These are phyloP conservation scores for Leucocoprinus leucothites DNA, from an alignment of 768 basidiomycete genomes.

Conservation along the genomic window DNA sequence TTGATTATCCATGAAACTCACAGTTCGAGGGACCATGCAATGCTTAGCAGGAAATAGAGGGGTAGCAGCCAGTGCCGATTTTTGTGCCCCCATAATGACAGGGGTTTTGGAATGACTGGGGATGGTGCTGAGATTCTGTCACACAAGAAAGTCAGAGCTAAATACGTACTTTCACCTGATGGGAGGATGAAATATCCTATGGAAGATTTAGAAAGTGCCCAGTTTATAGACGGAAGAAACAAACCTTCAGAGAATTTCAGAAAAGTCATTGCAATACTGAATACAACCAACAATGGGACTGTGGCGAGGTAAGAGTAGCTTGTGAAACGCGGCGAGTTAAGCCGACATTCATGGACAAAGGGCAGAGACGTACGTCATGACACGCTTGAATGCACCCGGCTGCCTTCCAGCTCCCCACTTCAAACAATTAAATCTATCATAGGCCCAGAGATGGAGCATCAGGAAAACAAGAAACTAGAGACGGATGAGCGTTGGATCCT, in stretches of 20 bases:
- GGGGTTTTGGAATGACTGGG: constrained; percentile 57
- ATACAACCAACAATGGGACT: constrained; percentile 63
- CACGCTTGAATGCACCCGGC: constrained; percentile 81
- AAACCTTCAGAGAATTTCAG: constrained; percentile 75
- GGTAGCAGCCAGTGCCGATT: constrained; percentile 61
- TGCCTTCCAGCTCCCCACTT: constrained; percentile 74
- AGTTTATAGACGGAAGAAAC: constrained; percentile 12
- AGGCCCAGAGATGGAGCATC: constrained; percentile 74
- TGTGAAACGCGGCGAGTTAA: constrained; percentile 18
- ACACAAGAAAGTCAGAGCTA: background rate
- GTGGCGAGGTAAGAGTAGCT: constrained; percentile 81
- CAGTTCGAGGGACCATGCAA: constrained; percentile 79
- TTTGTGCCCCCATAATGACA: constrained; percentile 41
- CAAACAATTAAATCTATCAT: constrained; percentile 74
- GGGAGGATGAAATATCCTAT: constrained; percentile 38
- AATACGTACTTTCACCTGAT: constrained; percentile 29
- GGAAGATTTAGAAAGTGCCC: background rate
- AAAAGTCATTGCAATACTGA: constrained; percentile 55
- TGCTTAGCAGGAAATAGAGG: constrained; percentile 65
- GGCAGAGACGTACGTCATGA: constrained; percentile 70
- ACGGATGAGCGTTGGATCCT: constrained; percentile 9
- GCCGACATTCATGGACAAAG: background rate
- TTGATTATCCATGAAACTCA: constrained; percentile 30
- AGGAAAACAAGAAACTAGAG: constrained; percentile 67
- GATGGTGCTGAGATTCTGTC: constrained; percentile 5